These are phyloP conservation scores for Psilocybe mexicana DNA, from an alignment of 1,284 basidiomycete species.

Conservation along the genomic window DNA sequence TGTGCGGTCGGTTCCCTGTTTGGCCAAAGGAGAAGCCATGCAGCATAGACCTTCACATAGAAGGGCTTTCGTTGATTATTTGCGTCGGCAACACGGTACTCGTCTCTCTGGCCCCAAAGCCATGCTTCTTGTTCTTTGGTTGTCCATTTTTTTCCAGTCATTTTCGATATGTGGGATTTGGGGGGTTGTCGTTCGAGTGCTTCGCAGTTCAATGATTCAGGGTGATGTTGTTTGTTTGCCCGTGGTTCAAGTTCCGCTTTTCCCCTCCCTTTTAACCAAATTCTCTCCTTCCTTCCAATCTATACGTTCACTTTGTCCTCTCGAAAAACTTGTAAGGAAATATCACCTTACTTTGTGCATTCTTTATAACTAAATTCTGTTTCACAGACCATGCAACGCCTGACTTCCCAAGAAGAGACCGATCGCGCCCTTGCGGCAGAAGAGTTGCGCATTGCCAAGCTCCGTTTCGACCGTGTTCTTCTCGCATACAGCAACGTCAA, in stretches of 20 bases:
- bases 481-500: no score
- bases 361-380: no score
- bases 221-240: background rate
- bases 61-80: background rate
- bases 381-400: no score
- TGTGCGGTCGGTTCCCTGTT: background rate
- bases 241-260: no score
- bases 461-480: background rate
- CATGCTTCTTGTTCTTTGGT: background rate
- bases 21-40: background rate
- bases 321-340: no score
- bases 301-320: no score
- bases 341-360: no score
- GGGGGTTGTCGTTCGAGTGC: no score
- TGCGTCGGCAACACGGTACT: background rate
- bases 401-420: background rate
- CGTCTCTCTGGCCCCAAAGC: background rate
- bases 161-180: background rate
- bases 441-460: background rate
- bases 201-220: no score
- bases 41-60: background rate
- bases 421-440: background rate
- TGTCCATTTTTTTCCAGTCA: conserved; percentile 3
- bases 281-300: no score
- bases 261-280: no score